Conservation (phyloP, 2,329 filamentous ascomycete species). For the Verticillium alfalfae region DNA sequence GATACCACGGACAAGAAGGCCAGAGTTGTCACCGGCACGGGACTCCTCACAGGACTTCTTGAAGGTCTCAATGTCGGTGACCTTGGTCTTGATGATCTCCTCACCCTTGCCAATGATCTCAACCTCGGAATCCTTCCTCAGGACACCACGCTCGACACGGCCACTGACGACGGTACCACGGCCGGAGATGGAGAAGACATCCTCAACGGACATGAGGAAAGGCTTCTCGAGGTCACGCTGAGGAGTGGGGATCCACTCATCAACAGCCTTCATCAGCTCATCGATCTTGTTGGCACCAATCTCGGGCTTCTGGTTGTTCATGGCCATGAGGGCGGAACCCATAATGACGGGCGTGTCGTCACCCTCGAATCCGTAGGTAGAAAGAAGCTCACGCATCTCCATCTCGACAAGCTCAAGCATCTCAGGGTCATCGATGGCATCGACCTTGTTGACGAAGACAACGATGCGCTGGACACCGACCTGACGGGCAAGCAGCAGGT, state of each 20-base stretch:
- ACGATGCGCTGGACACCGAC: conserved; percentile 98
- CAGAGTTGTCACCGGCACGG: conserved; percentile 95
- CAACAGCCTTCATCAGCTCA: conserved; percentile 82
- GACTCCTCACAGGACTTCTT: conserved; percentile 99
- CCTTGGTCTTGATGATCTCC: conserved; percentile 91
- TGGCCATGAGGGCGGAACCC: conserved; percentile 90
- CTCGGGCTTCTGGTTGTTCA: conserved; percentile 80
- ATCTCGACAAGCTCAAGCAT: conserved; percentile 99
- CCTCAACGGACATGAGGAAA: conserved; percentile 98
- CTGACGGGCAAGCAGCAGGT: conserved; percentile 94
- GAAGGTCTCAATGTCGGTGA: conserved; percentile 99
- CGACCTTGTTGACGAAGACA: conserved; percentile 99
- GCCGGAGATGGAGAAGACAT: conserved; percentile 83
- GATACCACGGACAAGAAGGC: conserved; percentile 90
- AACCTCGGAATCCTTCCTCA: conserved; percentile 92
- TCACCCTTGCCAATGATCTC: conserved; percentile 87
- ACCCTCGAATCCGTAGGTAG: conserved; percentile 91
- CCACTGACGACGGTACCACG: conserved; percentile 96
- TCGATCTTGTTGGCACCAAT: conserved; percentile 87
- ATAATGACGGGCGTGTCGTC: conserved; percentile 97
- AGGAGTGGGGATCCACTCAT: conserved; percentile 94
- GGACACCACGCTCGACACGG: conserved; percentile 88
- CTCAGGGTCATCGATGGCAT: conserved; percentile 93
- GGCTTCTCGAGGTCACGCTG: conserved; percentile 94
- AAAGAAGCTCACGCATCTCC: conserved; percentile 98